Evolutionary conservation across 805 yeast genomes (phyloP), one percentile per base, ranked within the genome.

Genomic region (Candida dajiaensis): DNA sequence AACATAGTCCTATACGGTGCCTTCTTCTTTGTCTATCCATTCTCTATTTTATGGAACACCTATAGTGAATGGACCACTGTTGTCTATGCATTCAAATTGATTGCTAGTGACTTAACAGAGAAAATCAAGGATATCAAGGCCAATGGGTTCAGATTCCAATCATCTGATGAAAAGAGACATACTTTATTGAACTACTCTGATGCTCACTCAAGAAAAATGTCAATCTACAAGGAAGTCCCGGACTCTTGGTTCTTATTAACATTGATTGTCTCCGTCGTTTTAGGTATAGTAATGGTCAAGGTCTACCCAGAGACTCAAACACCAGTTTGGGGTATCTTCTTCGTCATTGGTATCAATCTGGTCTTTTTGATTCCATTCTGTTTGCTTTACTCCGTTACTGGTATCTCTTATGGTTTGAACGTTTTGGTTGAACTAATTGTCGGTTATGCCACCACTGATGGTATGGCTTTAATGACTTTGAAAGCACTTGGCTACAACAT

Each of bases 311-410:
- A 31, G 15, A 64, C 70, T 8, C 65, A 77, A 43, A 76, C 83
- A 5, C 83, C 84, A 18, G 77, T 78, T 20, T 80, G 85, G 84
- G 73, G 77, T 23, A 66, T 80, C 38, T 73, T 79, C 64, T 71
- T 80, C 51, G 71, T 77, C 6, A 54, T 78, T 36, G 80, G 70
- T 22, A 64, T 80, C 38, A 78, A 77, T 51, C 62, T 73, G 38
- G 63, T 73, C 6, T 77, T 79, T 50, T 65, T 78, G 52, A 66
- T 79, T 38, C 83, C 83, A 39, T 60, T 78, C 35, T 67, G 76
- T 16, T 63, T 75, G 6, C 57, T 80, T 46, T 67, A 63, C 36
- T 67, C 81, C 6, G 69, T 70, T 21, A 77, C 83, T 4, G 79
- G 80, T 40, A 66, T 66, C 45, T 53, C 63, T 9, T 65, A 76